Evolutionary conservation across 257 asterid genomes (phyloP).

Genomic region (Nicotiana tomentosiformis): DNA sequence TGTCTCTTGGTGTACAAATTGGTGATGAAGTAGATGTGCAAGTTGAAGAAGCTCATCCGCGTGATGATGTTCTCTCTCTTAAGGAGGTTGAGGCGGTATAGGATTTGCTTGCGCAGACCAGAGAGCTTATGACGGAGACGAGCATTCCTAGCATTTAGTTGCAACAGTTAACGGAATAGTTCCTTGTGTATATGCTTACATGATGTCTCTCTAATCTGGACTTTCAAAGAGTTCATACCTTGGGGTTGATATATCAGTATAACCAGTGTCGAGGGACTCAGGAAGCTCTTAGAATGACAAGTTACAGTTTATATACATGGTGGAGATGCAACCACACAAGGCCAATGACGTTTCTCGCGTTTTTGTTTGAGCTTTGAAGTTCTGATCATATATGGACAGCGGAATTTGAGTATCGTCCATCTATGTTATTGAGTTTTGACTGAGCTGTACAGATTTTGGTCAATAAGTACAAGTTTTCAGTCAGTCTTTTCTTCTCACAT

Average conservation of each 20-base stretch:
- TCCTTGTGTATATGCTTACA: neutral
- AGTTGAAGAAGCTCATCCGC: constrained; percentile 89
- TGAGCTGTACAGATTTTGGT: constrained; percentile 7
- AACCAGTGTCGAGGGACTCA: neutral
- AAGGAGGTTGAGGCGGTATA: constrained; percentile 42
- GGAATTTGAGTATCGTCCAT: neutral
- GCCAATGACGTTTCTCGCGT: neutral
- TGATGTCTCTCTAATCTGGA: neutral
- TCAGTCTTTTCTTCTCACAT: neutral
- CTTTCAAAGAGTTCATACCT: neutral
- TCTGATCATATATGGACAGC: neutral
- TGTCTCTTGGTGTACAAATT: constrained; percentile 65
- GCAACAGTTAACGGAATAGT: neutral
- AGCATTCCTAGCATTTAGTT: neutral
- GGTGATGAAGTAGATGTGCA: constrained; percentile 78
- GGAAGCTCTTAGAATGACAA: neutral
- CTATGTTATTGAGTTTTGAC: neutral
- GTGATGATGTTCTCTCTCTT: constrained; percentile 64
- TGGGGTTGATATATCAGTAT: neutral
- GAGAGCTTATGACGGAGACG: neutral
- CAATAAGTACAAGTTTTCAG: neutral
- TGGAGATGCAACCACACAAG: neutral
- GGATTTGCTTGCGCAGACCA: neutral
- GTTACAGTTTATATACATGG: neutral
- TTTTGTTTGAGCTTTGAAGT: neutral